Evolutionary conservation across 2,329 filamentous ascomycete genomes (phyloP).

Genomic region (Apiospora koreana): DNA sequence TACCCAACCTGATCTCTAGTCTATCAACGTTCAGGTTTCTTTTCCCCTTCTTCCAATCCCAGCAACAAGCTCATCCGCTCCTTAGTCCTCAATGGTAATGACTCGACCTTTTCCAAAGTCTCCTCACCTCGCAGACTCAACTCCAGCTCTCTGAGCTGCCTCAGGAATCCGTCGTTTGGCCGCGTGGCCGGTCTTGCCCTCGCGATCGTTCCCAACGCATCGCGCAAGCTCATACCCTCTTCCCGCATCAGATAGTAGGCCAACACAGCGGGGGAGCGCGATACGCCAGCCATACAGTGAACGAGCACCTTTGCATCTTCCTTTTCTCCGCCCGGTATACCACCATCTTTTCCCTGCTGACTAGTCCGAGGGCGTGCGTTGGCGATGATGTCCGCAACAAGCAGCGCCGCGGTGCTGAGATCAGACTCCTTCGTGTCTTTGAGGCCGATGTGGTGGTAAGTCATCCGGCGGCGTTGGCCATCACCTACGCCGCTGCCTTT

Average conservation of each 20-base stretch:
- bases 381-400: background rate
- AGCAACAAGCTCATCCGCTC: background rate
- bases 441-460: background rate
- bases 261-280: conserved; percentile 1
- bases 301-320: background rate
- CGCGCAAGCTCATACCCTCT: conserved; percentile 7
- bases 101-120: conserved; percentile 3
- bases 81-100: background rate
- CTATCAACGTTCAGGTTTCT: background rate
- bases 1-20: too few relatives aligned
- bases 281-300: conserved; percentile 9
- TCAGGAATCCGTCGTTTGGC: conserved; percentile 12
- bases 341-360: background rate
- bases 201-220: background rate
- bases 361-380: background rate
- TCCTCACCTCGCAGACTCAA: background rate
- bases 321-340: background rate
- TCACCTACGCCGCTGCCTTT: background rate
- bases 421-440: background rate
- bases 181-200: background rate
- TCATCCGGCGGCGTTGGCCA: background rate
- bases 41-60: background rate
- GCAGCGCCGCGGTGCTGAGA: background rate
- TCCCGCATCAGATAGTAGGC: conserved; percentile 9
- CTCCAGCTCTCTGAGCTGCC: conserved; percentile 11